These are phyloP conservation scores for Saturnispora ahearnii DNA, from an alignment of 805 yeast species.

Conservation along the genomic window DNA sequence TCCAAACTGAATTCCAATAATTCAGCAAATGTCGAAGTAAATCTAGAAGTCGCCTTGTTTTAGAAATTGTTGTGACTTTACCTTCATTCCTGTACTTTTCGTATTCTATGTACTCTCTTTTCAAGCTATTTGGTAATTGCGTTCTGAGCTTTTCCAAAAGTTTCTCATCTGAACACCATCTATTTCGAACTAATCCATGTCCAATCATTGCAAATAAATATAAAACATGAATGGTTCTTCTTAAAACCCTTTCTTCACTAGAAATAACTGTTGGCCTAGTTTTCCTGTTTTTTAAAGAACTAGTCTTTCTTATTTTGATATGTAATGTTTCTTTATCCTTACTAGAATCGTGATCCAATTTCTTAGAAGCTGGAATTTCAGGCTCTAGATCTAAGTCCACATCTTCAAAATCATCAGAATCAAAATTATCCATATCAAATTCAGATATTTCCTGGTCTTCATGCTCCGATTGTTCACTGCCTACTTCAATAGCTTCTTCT, in stretches of 20 bases:
- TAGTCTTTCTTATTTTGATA: slow-evolving; percentile 15
- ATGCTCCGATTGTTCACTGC: background rate
- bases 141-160: slow-evolving; percentile 35
- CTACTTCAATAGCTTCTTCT: background rate
- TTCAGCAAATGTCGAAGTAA: slow-evolving; percentile 61
- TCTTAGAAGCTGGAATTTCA: background rate
- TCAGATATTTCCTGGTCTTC: background rate
- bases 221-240: slow-evolving; percentile 51
- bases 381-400: slow-evolving; percentile 23
- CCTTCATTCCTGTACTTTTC: slow-evolving; percentile 15
- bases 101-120: slow-evolving; percentile 34
- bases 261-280: slow-evolving; percentile 31
- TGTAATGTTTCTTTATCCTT: slow-evolving; percentile 16
- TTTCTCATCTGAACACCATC: slow-evolving; percentile 54
- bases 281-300: slow-evolving; percentile 15
- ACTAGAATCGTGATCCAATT: background rate
- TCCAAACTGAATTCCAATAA: slow-evolving; percentile 39
- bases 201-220: slow-evolving; percentile 49
- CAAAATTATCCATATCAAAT: slow-evolving; percentile 22
- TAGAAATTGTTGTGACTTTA: slow-evolving; percentile 29
- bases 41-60: slow-evolving; percentile 63
- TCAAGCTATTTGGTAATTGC: slow-evolving; percentile 39
- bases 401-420: slow-evolving; percentile 34
- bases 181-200: slow-evolving; percentile 62
- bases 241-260: slow-evolving; percentile 44